Evolutionary conservation across 768 basidiomycete genomes (phyloP), one percentile per base, ranked within the genome.

Genomic region (Lentinus brumalis): DNA sequence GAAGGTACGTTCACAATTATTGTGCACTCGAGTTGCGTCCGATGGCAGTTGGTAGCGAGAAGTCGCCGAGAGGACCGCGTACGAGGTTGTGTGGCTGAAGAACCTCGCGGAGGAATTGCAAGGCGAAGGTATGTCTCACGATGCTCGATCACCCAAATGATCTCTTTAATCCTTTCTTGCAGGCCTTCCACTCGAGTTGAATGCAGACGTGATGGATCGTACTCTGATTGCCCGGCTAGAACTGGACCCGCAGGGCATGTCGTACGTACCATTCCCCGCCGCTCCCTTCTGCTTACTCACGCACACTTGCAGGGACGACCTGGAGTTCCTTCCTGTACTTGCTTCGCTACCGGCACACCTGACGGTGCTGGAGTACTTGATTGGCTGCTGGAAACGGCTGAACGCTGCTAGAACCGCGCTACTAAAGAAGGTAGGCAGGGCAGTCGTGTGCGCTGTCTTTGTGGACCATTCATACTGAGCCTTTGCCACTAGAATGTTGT

Each of bases 371-470:
- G 93, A 97, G 69, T 98, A 94, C 71, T 80, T 99, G 26, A 82
- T 93, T 9, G 89, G 89, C 18, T 89, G 91, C 68, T 99, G 96
- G 96, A 94, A 92, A 74, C 84, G 96, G n/a, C 66, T 91, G 44
- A 89, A 91, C 63, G 63, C 75, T 7, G 80, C 81, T 14, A 79
- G 80, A 60, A 74, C 79, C 41, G 76, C 79, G 16, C 70, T 92
- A 21, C 61, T 84, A 46, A 92, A 88, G 70, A 90, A 85, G 84
- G 91, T 87, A 44, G 32, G 69, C 60, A 90, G 85, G 84, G 91
- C 87, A 44, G 32, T 68, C 60, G 9, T 31, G n/a, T 31, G 5
- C 35, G 29, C 16, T 29, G 14, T 4, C 4, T 12, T 14, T 14
- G 46, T 52, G 40, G 7, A 26, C 47, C 26, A 18, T 21, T 42